Conservation (phyloP, 176 grass and related monocot species). For the Panicum miliaceum region DNA sequence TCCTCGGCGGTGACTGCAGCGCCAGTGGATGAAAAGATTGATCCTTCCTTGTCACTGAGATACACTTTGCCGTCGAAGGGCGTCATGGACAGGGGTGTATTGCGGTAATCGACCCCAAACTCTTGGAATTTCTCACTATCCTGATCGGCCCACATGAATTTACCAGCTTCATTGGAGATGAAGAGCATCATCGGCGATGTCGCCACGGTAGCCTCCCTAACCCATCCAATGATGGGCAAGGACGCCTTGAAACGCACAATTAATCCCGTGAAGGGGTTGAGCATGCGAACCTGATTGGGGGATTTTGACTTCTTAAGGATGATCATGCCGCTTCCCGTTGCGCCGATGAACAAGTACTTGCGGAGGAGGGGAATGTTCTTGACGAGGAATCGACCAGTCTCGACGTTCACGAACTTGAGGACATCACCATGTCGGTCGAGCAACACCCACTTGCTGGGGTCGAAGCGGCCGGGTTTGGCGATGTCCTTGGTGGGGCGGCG, state of each 20-base stretch:
- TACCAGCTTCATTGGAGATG: background rate
- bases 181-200: background rate
- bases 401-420: background rate
- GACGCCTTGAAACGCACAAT: background rate
- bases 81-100: background rate
- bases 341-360: background rate
- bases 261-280: constrained; percentile 24
- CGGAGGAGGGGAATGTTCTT: background rate
- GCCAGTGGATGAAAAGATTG: background rate
- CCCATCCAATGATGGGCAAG: background rate
- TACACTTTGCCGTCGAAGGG: background rate
- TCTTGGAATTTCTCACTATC: background rate
- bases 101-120: background rate
- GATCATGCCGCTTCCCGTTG: background rate
- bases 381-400: constrained; percentile 8
- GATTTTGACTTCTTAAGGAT: background rate
- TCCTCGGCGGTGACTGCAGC: too few relatives aligned
- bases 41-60: background rate
- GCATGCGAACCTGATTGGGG: background rate
- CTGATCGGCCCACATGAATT: background rate
- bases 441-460: background rate
- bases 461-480: background rate
- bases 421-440: background rate
- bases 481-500: background rate
- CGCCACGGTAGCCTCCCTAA: background rate